Evolutionary conservation across 495 filamentous ascomycete species (phyloP).

Genomic region (Darksidea phi): DNA sequence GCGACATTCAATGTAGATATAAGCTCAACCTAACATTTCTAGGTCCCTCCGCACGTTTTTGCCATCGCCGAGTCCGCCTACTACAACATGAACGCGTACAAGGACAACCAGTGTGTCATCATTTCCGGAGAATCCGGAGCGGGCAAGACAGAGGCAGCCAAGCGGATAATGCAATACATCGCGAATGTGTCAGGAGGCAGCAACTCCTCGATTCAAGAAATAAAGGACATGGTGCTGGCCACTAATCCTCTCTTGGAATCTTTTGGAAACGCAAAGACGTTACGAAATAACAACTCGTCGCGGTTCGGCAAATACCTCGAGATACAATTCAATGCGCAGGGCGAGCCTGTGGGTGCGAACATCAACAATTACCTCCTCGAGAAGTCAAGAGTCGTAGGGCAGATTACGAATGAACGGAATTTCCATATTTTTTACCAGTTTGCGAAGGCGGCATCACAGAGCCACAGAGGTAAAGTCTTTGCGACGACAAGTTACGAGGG

Average conservation of each 20-base stretch:
- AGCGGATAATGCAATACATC: slow-evolving; percentile 99
- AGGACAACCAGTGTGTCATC: slow-evolving; percentile 99
- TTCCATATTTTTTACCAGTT: slow-evolving; percentile 99
- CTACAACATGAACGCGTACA: slow-evolving; percentile 99
- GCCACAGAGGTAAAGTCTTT: slow-evolving; percentile 63
- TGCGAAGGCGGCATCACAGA: slow-evolving; percentile 84
- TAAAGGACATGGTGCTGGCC: slow-evolving; percentile 97
- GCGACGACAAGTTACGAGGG: background rate
- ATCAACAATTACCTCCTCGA: slow-evolving; percentile 98
- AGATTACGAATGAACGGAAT: slow-evolving; percentile 93
- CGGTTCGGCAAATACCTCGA: slow-evolving; percentile 98
- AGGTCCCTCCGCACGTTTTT: slow-evolving; percentile 91
- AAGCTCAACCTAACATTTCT: slow-evolving; percentile 3
- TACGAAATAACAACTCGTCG: slow-evolving; percentile 98
- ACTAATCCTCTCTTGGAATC: slow-evolving; percentile 97
- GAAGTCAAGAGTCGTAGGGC: slow-evolving; percentile 92
- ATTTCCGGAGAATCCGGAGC: slow-evolving; percentile 98
- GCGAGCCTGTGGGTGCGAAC: slow-evolving; percentile 92
- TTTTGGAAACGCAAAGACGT: slow-evolving; percentile 96
- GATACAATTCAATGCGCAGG: slow-evolving; percentile 90
- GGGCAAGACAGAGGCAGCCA: slow-evolving; percentile 99
- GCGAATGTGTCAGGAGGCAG: slow-evolving; percentile 89
- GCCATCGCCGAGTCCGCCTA: slow-evolving; percentile 94
- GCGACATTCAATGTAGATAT: background rate
- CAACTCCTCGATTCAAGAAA: slow-evolving; percentile 91